These are phyloP conservation scores for Parascedosporium putredinis DNA, from an alignment of 2,329 filamentous ascomycete genomes.

Conservation along the genomic window DNA sequence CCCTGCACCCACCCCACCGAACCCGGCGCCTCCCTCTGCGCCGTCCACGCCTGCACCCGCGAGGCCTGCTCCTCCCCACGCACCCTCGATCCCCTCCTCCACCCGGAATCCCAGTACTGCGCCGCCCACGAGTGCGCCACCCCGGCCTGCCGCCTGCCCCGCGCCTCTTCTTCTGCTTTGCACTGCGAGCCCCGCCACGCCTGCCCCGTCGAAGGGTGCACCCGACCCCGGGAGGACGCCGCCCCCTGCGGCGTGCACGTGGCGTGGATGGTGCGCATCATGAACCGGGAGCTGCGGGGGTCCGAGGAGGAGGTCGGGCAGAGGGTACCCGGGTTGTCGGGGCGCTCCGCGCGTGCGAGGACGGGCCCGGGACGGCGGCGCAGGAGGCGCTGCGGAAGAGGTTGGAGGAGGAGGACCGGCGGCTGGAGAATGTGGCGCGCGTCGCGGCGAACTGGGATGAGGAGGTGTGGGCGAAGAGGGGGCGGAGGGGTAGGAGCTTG, in stretches of 20 bases:
- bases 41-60: slow-evolving; percentile 10
- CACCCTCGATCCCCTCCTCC: slow-evolving; percentile 8
- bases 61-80: slow-evolving; percentile 10
- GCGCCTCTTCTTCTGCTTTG: background rate
- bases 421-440: slow-evolving; percentile 8
- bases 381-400: slow-evolving; percentile 12
- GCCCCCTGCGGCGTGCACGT: slow-evolving; percentile 6
- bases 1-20: slow-evolving; percentile 9
- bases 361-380: slow-evolving; percentile 3
- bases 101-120: slow-evolving; percentile 9
- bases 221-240: background rate
- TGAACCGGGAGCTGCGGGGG: background rate
- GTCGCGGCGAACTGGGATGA: slow-evolving; percentile 5
- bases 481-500: slow-evolving; percentile 7
- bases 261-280: slow-evolving; percentile 3
- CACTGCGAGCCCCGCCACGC: slow-evolving; percentile 11
- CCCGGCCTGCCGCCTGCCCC: background rate
- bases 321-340: background rate
- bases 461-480: slow-evolving; percentile 6
- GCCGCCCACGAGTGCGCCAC: slow-evolving; percentile 9
- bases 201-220: slow-evolving; percentile 8
- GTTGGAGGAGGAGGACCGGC: slow-evolving; percentile 10
- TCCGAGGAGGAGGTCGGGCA: background rate
- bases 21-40: slow-evolving; percentile 9
- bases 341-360: background rate